phyloP scores from a whole-genome alignment of 2,329 filamentous ascomycete species.

The Bisporella sp. region DNA sequence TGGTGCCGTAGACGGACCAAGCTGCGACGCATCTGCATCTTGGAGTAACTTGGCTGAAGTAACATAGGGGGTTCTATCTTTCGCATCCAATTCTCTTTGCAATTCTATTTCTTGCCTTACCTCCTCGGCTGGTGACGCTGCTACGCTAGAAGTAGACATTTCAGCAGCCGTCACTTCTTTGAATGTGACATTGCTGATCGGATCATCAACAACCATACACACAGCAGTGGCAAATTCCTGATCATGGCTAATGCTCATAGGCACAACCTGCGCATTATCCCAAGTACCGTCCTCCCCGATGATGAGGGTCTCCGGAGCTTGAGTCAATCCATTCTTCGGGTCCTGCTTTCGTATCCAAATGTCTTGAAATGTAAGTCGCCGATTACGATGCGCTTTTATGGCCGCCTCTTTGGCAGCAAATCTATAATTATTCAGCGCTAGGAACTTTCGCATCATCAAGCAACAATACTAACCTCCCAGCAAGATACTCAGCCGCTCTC shows the following conservation, averaged over 20 bases:
- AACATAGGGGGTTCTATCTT: no score
- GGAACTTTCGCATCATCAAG: background rate
- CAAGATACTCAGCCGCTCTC: slow-evolving; percentile 14
- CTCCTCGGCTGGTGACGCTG: no score
- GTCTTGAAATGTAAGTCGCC: slow-evolving; percentile 53
- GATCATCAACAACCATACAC: slow-evolving; percentile 42
- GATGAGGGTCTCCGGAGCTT: slow-evolving; percentile 17
- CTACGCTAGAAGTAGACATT: no score
- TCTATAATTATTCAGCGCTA: slow-evolving; percentile 6
- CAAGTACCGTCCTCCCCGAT: slow-evolving; percentile 21
- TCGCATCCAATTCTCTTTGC: no score
- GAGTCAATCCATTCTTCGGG: background rate
- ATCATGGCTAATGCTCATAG: slow-evolving; percentile 83
- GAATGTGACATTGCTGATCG: no score
- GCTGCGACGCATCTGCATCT: no score
- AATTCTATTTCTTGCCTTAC: no score
- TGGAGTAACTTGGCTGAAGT: no score
- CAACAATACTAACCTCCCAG: slow-evolving; percentile 17
- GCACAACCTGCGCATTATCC: slow-evolving; percentile 47
- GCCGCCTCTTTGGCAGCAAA: slow-evolving; percentile 66
- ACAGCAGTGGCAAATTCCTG: slow-evolving; percentile 71
- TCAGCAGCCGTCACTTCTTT: no score
- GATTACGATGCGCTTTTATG: slow-evolving; percentile 62
- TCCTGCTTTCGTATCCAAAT: slow-evolving; percentile 33
- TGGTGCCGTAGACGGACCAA: no score